Conservation (phyloP, 345 rosid species). For the Dovyalis caffra region DNA sequence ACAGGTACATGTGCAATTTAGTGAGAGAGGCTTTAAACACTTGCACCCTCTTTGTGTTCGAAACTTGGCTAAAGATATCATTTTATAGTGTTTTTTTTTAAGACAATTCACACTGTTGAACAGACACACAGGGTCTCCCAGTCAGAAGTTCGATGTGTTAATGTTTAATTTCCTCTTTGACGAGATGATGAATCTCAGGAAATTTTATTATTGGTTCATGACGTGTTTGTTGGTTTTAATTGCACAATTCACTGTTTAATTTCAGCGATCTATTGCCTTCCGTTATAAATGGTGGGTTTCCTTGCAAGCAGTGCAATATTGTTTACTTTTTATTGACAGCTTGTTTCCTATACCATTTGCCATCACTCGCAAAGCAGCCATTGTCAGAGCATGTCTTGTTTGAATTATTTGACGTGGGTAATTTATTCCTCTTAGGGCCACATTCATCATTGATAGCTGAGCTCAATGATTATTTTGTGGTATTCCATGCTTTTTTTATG, state of each 20-base stretch:
- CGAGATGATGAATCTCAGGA: neutral
- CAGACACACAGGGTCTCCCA: neutral
- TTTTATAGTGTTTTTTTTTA: neutral
- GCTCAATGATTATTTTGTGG: neutral
- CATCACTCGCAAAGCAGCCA: neutral
- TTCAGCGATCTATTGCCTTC: neutral
- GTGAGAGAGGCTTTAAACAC: neutral
- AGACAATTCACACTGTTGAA: too few species aligned
- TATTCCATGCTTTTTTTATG: neutral
- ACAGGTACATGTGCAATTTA: neutral
- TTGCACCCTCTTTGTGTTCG: neutral
- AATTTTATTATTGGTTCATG: neutral
- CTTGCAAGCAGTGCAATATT: neutral
- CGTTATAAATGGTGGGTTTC: neutral
- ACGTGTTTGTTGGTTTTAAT: neutral
- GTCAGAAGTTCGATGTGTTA: neutral
- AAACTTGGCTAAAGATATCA: neutral
- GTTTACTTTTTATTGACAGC: too few species aligned
- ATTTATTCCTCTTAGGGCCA: neutral
- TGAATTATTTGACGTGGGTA: neutral
- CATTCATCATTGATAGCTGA: neutral
- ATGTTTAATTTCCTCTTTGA: neutral
- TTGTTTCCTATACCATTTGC: too few species aligned
- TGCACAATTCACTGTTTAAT: neutral
- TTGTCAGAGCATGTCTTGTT: neutral